phyloP scores from a whole-genome alignment of 345 rosid species.

The Jatropha curcas region DNA sequence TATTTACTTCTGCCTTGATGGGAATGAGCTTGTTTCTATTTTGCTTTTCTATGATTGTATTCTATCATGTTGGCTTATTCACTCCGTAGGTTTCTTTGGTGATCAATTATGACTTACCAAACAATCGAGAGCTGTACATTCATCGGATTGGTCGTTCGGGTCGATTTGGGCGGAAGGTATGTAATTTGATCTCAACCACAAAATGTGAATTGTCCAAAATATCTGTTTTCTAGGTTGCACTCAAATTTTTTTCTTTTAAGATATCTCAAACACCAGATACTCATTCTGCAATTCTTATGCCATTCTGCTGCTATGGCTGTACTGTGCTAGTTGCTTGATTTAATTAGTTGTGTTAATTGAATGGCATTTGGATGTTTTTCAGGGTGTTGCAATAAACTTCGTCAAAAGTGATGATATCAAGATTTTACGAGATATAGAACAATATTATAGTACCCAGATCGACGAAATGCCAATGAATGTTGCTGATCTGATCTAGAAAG shows the following conservation, averaged over 20 bases:
- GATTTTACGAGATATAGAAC: slow-evolving; percentile 86
- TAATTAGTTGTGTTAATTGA: neutral
- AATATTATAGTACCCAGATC: slow-evolving; percentile 92
- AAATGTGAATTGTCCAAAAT: neutral
- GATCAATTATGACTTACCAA: slow-evolving; percentile 94
- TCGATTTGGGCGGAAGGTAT: slow-evolving; percentile 98
- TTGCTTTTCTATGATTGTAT: neutral
- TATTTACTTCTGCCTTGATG: neutral
- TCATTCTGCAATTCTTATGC: neutral
- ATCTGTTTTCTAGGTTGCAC: too few species aligned
- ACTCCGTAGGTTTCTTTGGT: slow-evolving; percentile 80
- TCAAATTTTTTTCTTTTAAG: too few species aligned
- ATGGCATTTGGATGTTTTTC: slow-evolving; percentile 9
- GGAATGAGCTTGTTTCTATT: neutral
- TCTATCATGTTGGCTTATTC: neutral
- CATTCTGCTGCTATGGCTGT: neutral
- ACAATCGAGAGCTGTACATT: slow-evolving; percentile 96
- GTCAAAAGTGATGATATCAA: slow-evolving; percentile 86
- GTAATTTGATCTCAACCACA: neutral
- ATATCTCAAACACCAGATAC: neutral
- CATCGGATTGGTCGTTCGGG: slow-evolving; percentile 98
- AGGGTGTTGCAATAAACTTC: slow-evolving; percentile 94
- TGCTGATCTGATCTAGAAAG: slow-evolving; percentile 69
- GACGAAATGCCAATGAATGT: slow-evolving; percentile 97
- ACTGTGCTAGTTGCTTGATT: neutral